Percentiles rank a stretch among this genome's conserved stretches.
These are phyloP conservation scores for Botrytis cinerea DNA, from an alignment of 2,329 filamentous ascomycete genomes.

Conservation along the genomic window DNA sequence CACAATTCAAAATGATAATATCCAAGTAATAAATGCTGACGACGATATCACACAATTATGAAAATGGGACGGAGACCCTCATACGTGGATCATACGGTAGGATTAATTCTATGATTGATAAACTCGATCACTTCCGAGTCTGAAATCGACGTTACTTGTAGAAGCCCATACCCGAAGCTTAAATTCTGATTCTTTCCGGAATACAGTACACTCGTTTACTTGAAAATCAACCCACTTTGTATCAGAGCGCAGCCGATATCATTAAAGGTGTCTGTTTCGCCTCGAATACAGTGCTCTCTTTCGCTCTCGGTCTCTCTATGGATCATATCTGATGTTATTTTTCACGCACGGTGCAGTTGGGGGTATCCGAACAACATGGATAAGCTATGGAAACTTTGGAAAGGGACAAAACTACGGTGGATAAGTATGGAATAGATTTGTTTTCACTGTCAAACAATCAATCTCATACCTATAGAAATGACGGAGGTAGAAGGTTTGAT, in stretches of 20 bases:
- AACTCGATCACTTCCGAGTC: neutral
- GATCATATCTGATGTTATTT: conserved; percentile 1
- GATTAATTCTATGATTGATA: neutral
- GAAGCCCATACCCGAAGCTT: neutral
- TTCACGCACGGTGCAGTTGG: conserved; percentile 15
- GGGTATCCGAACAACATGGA: neutral
- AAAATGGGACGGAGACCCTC: neutral
- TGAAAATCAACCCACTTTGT: conserved; percentile 15
- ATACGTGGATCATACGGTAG: neutral
- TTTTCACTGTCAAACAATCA: conserved; percentile 1
- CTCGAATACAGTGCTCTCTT: conserved; percentile 9
- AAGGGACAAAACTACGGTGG: neutral
- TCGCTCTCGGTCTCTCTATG: conserved; percentile 6
- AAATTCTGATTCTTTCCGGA: neutral
- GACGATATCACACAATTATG: neutral
- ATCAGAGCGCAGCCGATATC: neutral
- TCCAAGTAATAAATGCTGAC: neutral
- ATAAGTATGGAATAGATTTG: conserved; percentile 15
- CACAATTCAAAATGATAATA: conserved; percentile 8
- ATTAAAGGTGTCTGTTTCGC: conserved; percentile 4
- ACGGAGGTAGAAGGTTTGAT: neutral
- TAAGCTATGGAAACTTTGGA: conserved; percentile 2
- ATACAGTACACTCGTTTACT: neutral
- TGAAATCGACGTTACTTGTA: neutral
- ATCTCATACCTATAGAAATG: conserved; percentile 11